Evolutionary conservation across 1,284 basidiomycete genomes (phyloP).

Genomic region (Pisolithus thermaeus): DNA sequence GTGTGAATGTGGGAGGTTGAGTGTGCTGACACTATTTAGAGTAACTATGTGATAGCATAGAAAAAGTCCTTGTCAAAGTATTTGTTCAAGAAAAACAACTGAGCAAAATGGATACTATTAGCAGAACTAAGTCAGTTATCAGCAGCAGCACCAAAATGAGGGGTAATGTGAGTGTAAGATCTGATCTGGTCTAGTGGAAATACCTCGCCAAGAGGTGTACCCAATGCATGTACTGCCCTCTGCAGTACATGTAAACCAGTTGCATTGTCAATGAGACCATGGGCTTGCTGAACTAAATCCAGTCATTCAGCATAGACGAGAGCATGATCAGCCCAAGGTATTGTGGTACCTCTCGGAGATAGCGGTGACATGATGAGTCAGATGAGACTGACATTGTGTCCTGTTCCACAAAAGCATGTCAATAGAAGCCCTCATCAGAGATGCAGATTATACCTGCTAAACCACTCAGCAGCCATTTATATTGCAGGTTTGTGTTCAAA

Average conservation of each 20-base stretch:
- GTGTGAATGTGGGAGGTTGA: too few relatives aligned
- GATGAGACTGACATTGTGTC: constrained; percentile 1
- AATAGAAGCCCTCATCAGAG: constrained; percentile 20
- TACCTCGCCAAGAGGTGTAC: constrained; percentile 21
- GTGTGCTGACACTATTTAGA: too few relatives aligned
- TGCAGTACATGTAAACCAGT: constrained; percentile 22
- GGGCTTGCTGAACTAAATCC: constrained; percentile 21
- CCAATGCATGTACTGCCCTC: constrained; percentile 10
- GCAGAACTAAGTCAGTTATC: constrained; percentile 17
- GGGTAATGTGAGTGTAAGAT: constrained; percentile 18
- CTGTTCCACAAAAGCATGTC: constrained; percentile 10
- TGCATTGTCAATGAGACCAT: constrained; percentile 11
- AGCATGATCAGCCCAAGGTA: background rate
- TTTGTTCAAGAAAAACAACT: constrained; percentile 25
- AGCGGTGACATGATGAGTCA: constrained; percentile 23
- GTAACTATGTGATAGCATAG: constrained; percentile 1
- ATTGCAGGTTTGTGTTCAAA: too few relatives aligned
- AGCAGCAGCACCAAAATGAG: constrained; percentile 22
- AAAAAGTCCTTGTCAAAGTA: constrained; percentile 28
- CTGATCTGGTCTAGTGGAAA: constrained; percentile 21
- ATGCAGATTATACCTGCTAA: constrained; percentile 10
- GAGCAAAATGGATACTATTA: constrained; percentile 17
- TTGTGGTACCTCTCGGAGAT: background rate
- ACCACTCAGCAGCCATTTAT: constrained; percentile 7
- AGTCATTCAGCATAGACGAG: background rate